Evolutionary conservation across 2,329 filamentous ascomycete species (phyloP).

Genomic region (Grosmannia clavigera): DNA sequence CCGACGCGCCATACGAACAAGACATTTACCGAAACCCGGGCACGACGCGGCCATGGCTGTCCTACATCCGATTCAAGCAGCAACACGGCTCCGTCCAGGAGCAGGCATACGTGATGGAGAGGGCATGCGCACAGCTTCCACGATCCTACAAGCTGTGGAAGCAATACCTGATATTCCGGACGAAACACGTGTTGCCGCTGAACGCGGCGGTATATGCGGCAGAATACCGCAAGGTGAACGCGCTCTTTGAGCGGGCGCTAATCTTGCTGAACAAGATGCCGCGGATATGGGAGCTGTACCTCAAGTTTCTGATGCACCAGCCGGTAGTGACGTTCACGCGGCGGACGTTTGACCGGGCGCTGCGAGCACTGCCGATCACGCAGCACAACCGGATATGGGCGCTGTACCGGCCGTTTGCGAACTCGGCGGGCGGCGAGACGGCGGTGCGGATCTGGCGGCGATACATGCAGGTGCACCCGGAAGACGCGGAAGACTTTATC

Average conservation of each 20-base stretch:
- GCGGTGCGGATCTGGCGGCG: constrained; percentile 88
- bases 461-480: constrained; percentile 95
- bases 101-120: constrained; percentile 78
- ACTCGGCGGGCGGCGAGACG: constrained; percentile 78
- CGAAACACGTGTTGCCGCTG: constrained; percentile 66
- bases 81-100: constrained; percentile 76
- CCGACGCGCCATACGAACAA: constrained; percentile 93
- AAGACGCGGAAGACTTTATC: constrained; percentile 91
- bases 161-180: constrained; percentile 76
- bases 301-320: constrained; percentile 79
- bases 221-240: constrained; percentile 89
- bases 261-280: constrained; percentile 98
- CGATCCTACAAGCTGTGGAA: constrained; percentile 99
- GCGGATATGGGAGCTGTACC: constrained; percentile 94
- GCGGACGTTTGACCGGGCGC: constrained; percentile 79
- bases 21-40: constrained; percentile 78
- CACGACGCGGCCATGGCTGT: constrained; percentile 86
- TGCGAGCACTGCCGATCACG: constrained; percentile 82
- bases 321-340: constrained; percentile 82
- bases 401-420: constrained; percentile 80
- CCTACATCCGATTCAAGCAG: constrained; percentile 83
- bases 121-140: constrained; percentile 79
- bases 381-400: constrained; percentile 96
- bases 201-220: constrained; percentile 68
- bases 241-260: constrained; percentile 82